Conservation (phyloP, 495 filamentous ascomycete genomes). For the Xylaria scruposa region DNA sequence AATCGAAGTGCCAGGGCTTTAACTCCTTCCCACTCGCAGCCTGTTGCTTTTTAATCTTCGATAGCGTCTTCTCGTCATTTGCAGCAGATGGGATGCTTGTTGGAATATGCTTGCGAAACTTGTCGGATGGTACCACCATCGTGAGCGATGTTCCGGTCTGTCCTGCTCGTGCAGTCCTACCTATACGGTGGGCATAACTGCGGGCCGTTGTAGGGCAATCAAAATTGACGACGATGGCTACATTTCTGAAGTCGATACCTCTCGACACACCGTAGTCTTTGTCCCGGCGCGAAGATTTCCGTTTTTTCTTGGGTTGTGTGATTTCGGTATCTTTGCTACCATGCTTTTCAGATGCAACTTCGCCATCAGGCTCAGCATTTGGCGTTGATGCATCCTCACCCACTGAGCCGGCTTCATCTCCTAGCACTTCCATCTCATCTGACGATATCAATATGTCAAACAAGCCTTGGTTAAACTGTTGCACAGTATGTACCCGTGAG, state of each 20-base stretch:
- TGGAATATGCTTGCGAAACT: slow-evolving; percentile 87
- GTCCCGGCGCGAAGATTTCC: slow-evolving; percentile 65
- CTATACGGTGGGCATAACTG: slow-evolving; percentile 90
- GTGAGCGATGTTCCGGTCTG: slow-evolving; percentile 93
- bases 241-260: slow-evolving; percentile 91
- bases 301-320: slow-evolving; percentile 60
- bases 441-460: slow-evolving; percentile 98
- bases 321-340: slow-evolving; percentile 28
- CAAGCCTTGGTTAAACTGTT: slow-evolving; percentile 94
- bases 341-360: slow-evolving; percentile 31
- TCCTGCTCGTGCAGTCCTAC: slow-evolving; percentile 88
- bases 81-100: slow-evolving; percentile 73
- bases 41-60: slow-evolving; percentile 75
- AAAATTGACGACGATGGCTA: slow-evolving; percentile 95
- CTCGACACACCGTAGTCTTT: slow-evolving; percentile 92
- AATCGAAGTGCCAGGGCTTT: slow-evolving; percentile 91
- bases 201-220: slow-evolving; percentile 88
- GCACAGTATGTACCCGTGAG: slow-evolving; percentile 88
- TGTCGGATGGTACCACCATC: slow-evolving; percentile 82
- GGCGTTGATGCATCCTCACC: slow-evolving; percentile 28
- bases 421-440: slow-evolving; percentile 88
- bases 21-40: slow-evolving; percentile 75
- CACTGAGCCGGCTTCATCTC: slow-evolving; percentile 59
- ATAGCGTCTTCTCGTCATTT: slow-evolving; percentile 82
- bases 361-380: slow-evolving; percentile 2